Percentiles rank a stretch among this genome's conserved stretches.
Conservation (phyloP, 495 filamentous ascomycete species). For the Massariosphaeria phaeospora region DNA sequence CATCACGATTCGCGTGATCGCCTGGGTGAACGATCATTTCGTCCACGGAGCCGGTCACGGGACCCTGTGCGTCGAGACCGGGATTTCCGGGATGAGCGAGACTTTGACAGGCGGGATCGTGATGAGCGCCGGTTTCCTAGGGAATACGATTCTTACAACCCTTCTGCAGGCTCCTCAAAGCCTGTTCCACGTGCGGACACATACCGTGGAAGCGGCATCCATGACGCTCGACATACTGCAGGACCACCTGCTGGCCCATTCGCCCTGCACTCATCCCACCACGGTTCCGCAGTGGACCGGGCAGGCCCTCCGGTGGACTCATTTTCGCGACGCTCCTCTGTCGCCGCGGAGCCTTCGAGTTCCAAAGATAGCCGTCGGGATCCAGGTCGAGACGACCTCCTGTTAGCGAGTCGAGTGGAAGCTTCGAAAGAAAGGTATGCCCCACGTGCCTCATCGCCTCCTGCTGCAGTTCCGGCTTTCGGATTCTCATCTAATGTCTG, state of each 20-base stretch:
- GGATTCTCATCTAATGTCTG: slow-evolving; percentile 50
- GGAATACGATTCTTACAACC: slow-evolving; percentile 42
- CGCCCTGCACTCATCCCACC: slow-evolving; percentile 24
- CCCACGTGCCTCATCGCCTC: slow-evolving; percentile 52
- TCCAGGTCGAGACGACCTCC: slow-evolving; percentile 41
- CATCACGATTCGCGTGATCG: neutral
- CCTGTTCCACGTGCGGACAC: slow-evolving; percentile 35
- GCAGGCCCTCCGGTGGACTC: slow-evolving; percentile 13
- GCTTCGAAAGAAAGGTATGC: slow-evolving; percentile 41
- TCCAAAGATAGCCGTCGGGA: slow-evolving; percentile 45
- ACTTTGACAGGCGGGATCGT: slow-evolving; percentile 35
- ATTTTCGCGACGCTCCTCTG: slow-evolving; percentile 28
- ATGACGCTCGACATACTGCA: slow-evolving; percentile 22
- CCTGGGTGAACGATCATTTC: neutral
- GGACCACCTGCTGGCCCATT: slow-evolving; percentile 26
- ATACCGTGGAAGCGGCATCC: slow-evolving; percentile 11
- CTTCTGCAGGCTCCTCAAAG: slow-evolving; percentile 26
- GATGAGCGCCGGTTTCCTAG: slow-evolving; percentile 44
- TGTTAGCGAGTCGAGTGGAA: slow-evolving; percentile 43
- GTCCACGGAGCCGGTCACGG: slow-evolving; percentile 31
- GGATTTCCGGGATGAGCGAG: slow-evolving; percentile 38
- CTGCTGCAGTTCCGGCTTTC: slow-evolving; percentile 60
- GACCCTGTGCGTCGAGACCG: slow-evolving; percentile 33
- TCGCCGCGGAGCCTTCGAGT: slow-evolving; percentile 19
- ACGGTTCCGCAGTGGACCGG: slow-evolving; percentile 14